A percentile compares a stretch with the other conserved stretches of the same genome.
Evolutionary conservation across 1,284 basidiomycete genomes (phyloP).

Genomic region (Grifola frondosa): DNA sequence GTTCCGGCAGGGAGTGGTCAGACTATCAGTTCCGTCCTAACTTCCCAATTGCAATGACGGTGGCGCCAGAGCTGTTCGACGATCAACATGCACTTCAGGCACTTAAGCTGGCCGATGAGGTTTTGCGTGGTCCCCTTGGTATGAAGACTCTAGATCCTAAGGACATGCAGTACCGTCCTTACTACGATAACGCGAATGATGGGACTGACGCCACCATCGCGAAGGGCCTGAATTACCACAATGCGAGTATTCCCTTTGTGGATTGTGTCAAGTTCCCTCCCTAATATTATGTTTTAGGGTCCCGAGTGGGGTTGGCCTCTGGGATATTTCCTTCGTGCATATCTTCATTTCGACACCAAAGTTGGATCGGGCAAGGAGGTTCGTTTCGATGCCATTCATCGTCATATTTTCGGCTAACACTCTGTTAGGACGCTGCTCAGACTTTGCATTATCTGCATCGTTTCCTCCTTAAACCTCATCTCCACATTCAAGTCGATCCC

Average conservation of each 20-base stretch:
- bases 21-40: conserved; percentile 95
- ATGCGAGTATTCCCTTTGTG: conserved; percentile 45
- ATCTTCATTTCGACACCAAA: conserved; percentile 78
- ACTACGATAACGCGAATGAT: conserved; percentile 93
- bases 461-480: conserved; percentile 66
- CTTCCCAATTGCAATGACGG: conserved; percentile 95
- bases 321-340: conserved; percentile 94
- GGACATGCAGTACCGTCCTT: conserved; percentile 84
- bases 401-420: not conserved
- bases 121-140: conserved; percentile 81
- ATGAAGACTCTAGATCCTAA: conserved; percentile 91
- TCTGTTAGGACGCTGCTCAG: conserved; percentile 56
- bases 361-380: conserved; percentile 66
- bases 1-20: conserved; percentile 85
- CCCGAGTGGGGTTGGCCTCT: conserved; percentile 94
- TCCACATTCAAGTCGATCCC: conserved; percentile 74
- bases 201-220: conserved; percentile 78
- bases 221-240: conserved; percentile 89
- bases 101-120: conserved; percentile 72
- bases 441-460: conserved; percentile 81
- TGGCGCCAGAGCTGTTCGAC: conserved; percentile 94
- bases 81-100: conserved; percentile 77
- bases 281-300: conserved; percentile 43
- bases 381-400: conserved; percentile 27
- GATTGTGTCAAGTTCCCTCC: conserved; percentile 5